Evolutionary conservation across 2,329 filamentous ascomycete genomes (phyloP).

Genomic region (Alternaria hordeiaustralica): DNA sequence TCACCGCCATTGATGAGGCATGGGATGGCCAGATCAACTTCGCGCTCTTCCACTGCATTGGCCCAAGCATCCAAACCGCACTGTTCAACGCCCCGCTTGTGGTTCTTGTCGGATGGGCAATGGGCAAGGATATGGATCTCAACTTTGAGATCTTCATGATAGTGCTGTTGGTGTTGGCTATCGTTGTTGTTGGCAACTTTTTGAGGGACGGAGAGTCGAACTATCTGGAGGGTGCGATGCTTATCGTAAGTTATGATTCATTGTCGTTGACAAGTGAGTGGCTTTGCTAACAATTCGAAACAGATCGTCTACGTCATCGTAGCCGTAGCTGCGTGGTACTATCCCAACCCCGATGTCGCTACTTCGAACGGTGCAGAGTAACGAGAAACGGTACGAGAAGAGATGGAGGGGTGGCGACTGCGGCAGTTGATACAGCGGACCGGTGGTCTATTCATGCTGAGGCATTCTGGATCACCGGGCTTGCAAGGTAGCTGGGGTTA

Average conservation of each 20-base stretch:
- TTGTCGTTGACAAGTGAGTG: no score
- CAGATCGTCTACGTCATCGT: conserved; percentile 68
- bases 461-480: not conserved
- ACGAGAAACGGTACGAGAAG: no score
- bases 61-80: conserved; percentile 86
- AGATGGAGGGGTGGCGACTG: rapidly evolving
- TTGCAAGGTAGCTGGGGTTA: not conserved
- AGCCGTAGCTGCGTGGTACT: conserved; percentile 67
- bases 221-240: conserved; percentile 84
- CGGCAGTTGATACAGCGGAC: not conserved
- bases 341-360: conserved; percentile 58
- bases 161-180: conserved; percentile 78
- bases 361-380: conserved; percentile 29
- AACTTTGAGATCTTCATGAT: conserved; percentile 91
- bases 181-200: conserved; percentile 87
- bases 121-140: conserved; percentile 73
- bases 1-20: conserved; percentile 84
- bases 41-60: conserved; percentile 83
- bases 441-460: not conserved
- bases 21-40: conserved; percentile 85
- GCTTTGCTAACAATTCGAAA: not conserved
- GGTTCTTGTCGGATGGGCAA: conserved; percentile 82
- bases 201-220: conserved; percentile 87
- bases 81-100: conserved; percentile 86
- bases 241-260: no score